phyloP scores from a whole-genome alignment of 352 stramenopile species.

The Pythium volutum region DNA sequence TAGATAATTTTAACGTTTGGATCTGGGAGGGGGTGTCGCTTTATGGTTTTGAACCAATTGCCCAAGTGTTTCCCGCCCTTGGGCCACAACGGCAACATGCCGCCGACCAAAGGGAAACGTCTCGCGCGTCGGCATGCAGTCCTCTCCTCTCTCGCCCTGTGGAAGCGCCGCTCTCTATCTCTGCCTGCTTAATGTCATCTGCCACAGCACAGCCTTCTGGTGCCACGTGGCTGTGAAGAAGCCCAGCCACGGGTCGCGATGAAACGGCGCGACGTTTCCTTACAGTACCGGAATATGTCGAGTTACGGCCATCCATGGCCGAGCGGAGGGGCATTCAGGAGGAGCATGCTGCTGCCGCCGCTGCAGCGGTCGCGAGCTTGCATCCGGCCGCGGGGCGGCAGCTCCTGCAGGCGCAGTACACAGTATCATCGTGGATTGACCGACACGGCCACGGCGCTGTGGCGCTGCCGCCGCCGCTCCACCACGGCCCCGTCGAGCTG shows the following conservation, averaged over 20 bases:
- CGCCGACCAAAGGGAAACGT: too few species aligned
- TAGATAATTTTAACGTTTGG: too few species aligned
- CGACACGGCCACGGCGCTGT: conserved; percentile 16
- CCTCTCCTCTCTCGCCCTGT: neutral
- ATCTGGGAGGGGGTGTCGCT: neutral
- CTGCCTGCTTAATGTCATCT: neutral
- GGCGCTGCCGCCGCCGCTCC: conserved; percentile 27
- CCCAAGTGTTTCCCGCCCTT: too few species aligned
- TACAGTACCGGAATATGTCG: too few species aligned
- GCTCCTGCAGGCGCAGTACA: conserved; percentile 26
- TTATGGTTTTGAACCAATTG: neutral
- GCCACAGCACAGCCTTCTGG: neutral
- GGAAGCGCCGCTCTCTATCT: neutral
- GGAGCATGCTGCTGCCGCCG: neutral
- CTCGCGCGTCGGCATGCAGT: too few species aligned
- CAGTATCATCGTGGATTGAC: conserved; percentile 27
- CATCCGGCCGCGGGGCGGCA: conserved; percentile 16
- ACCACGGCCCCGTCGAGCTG: conserved; percentile 23
- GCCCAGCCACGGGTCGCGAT: neutral
- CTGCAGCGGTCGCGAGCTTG: neutral
- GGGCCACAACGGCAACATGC: conserved; percentile 5
- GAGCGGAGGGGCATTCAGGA: neutral
- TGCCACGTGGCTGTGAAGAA: neutral
- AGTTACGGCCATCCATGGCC: too few species aligned
- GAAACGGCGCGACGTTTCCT: conserved; percentile 15